Base-by-base conservation (phyloP, 164 flowering plant species). In the Nymphaea colorata region DNA sequence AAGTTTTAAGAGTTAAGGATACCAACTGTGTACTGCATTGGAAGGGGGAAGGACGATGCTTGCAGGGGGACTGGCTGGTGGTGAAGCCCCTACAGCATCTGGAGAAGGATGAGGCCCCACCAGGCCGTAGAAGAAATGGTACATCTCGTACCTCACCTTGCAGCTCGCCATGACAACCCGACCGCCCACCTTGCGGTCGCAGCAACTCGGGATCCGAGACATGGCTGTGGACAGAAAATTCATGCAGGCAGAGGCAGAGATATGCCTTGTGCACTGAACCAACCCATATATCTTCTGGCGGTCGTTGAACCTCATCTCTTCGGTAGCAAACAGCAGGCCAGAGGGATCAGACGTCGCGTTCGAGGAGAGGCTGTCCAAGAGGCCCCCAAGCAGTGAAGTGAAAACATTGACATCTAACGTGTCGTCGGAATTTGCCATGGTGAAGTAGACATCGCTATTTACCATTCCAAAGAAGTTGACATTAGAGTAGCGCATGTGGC, bases 121-220 rank as follows among this genome's bases (percentile, higher is more conserved):
- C 16, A n/a, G 41, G 16, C 18, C 47, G 36, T 25, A 25, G n/a
- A 53, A 67, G 63, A 67, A 67, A 41, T 3, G 84, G 51, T 80
- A 84, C 15, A 75, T 47, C 66, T 86, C 90, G 61, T 80, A 86
- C 73, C 84, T 72, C 6, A 86, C 11, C 59, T 84, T 79, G 65
- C 91, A 86, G 70, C 86, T 83, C 57, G 74, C 80, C 41, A 80
- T 74, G 41, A 80, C 70, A 51, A 86, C 82, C n/a, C 82, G 74
- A 12, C 86, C 91, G 16, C 91, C 88, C 73, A 61, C 47, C 61
- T 79, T 83, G 3, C 81, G 83, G 62, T 78, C 77, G 66, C 85
- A 84, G 45, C 84, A 84, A 41, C 66, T 73, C 4, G 83, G 82
- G 65, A 82, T 63, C 18, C 76, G 72, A 25, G 66, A 68, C 3